Base-by-base conservation (phyloP, 2,329 filamentous ascomycete species). In the Xylaria sp. region DNA sequence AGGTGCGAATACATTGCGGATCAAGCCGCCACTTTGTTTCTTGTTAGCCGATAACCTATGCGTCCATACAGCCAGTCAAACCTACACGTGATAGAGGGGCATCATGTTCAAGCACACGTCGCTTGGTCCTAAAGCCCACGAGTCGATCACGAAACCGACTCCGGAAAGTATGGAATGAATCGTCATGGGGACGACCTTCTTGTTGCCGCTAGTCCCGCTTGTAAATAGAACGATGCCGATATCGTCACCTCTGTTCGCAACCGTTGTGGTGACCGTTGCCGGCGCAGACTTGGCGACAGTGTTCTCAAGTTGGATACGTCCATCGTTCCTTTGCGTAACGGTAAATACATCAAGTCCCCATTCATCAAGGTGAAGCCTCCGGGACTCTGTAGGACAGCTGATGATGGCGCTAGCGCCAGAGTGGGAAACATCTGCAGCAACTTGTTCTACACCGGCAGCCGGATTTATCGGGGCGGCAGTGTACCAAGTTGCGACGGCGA, bases 91-190 rank as follows among this genome's bases (percentile, higher is more conserved):
- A 64, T 82, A 81, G 5, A 85, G 67, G 0, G 81, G 81, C 81
- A 84, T 84, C 77, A 83, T 82, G 62, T 84, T 84, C 20, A 83
- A 64, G 62, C 81, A 84, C 0, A 76, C 72, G 59, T 83, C 81
- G 1, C 67, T 63, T 1, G 71, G 62, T 1, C 67, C 74, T 17
- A 84, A 63, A 1, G 76, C 77, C 78, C 80, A 83, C 0, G 79
- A 82, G 17, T 80, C 75, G 22, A 82, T 76, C 4, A 83, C 79
- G 52, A 78, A 79, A 1, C 75, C 72, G 2, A 81, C 76, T 2
- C 81, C 80, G 7, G 74, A 70, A 7, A 83, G 67, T 46, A 84
- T 75, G 2, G 78, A 77, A 54, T 80, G 76, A 0, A 76, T 69
- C 1, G 75, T 78, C 21, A 83, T 71, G 0, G 81, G 81, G 2